Conservation (phyloP, 2,329 filamentous ascomycete genomes). For the Neonectria magnoliae region DNA sequence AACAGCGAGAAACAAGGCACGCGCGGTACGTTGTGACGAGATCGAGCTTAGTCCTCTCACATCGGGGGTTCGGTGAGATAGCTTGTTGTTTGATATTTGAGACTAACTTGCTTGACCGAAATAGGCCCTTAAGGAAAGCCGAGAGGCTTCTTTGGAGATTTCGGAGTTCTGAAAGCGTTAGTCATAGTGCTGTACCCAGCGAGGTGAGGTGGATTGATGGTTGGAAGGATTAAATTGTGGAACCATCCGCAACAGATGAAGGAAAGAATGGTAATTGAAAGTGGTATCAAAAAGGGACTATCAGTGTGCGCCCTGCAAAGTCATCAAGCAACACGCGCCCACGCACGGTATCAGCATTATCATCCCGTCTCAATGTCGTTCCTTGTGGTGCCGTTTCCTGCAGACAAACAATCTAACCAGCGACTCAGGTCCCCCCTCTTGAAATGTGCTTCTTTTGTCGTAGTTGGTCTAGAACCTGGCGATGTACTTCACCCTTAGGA, state of each 20-base stretch:
- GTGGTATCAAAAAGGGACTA: slow-evolving; percentile 15
- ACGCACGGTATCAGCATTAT: neutral
- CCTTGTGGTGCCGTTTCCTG: neutral
- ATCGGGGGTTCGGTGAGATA: neutral
- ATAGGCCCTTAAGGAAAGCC: neutral
- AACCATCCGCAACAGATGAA: neutral
- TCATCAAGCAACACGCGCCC: neutral
- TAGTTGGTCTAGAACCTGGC: neutral
- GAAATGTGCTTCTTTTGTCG: neutral
- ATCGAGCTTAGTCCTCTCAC: neutral
- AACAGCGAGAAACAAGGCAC: slow-evolving; percentile 21
- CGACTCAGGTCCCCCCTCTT: neutral
- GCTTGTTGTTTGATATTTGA: neutral
- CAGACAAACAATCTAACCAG: neutral
- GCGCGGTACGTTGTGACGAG: slow-evolving; percentile 11
- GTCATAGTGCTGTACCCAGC: neutral
- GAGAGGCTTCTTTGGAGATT: neutral
- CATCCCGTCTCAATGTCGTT: neutral
- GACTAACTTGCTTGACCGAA: neutral
- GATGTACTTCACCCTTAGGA: too few species aligned
- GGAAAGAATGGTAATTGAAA: slow-evolving; percentile 2
- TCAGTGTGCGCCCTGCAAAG: neutral
- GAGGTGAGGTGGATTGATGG: neutral
- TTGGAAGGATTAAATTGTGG: neutral
- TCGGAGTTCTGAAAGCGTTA: neutral